Evolutionary conservation across 2,329 filamentous ascomycete genomes (phyloP), one percentile per base, ranked within the genome.

Genomic region (Penicillium verrucosum): DNA sequence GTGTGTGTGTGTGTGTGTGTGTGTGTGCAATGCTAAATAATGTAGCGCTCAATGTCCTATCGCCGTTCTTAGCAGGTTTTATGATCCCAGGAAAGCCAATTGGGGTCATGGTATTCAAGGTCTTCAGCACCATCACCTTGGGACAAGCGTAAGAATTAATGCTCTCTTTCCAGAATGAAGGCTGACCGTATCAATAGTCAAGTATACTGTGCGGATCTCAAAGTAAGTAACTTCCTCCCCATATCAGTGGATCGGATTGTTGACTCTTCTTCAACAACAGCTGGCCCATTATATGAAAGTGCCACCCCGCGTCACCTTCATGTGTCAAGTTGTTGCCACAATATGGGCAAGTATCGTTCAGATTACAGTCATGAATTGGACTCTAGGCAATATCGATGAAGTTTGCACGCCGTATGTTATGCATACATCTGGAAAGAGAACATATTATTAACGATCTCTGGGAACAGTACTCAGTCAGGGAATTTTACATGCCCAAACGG

Each of bases 401-500:
- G 70, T 77, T 49, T 81, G 78, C 62, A 67, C 68, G 0, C 61
- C 63, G 69, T 68, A 52, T 67, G 70, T 68, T 54, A 16, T n/a
- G 9, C 5, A 23, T 4, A 38, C 9, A 7, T 61, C 21, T 30
- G n/a, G 37, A 51, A 55, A 29, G 29, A 27, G 27, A n/a, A 27
- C 63, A 64, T 23, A 5, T 4, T 2, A 10, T 18, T 32, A 23
- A 40, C 18, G 14, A 36, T 38, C 42, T 8, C 30, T 36, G 8
- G 6, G n/a, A 41, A 12, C 29, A 66, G 64, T 32, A 41, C 51
- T 57, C 73, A 80, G 46, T 77, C 84, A 67, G 77, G 78, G 58
- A 85, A 85, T 46, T 78, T 84, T 61, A 81, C 78, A 5, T 85
- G 82, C 65, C 82, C 82, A 14, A 75, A 76, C 18, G 78, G 80